phyloP scores from a whole-genome alignment of 2,329 filamentous ascomycete genomes.

The Magnaporthales sp. region DNA sequence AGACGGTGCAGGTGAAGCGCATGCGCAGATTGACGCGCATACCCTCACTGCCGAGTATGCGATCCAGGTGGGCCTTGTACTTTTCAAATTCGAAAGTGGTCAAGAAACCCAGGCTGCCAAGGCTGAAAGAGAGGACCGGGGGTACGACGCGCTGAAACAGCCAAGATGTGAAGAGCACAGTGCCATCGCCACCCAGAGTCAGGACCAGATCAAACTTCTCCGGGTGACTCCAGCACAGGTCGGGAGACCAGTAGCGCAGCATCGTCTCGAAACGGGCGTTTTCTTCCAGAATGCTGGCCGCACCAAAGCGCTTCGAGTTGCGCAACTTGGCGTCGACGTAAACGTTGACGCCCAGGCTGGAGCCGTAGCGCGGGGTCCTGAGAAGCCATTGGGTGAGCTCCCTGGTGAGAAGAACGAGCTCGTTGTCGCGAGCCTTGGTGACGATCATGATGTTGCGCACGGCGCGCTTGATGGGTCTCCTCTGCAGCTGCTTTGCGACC shows the following conservation, averaged over 20 bases:
- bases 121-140: slow-evolving; percentile 74
- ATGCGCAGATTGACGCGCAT: slow-evolving; percentile 98
- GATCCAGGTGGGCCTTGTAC: slow-evolving; percentile 80
- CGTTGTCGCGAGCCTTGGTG: slow-evolving; percentile 93
- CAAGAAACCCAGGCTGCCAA: slow-evolving; percentile 80
- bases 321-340: slow-evolving; percentile 96
- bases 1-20: slow-evolving; percentile 98
- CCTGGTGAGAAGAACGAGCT: slow-evolving; percentile 78
- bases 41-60: slow-evolving; percentile 85
- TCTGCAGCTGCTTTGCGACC: slow-evolving; percentile 89
- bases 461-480: slow-evolving; percentile 82
- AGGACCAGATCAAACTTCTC: slow-evolving; percentile 94
- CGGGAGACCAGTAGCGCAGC: slow-evolving; percentile 93
- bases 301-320: slow-evolving; percentile 80
- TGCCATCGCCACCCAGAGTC: slow-evolving; percentile 79
- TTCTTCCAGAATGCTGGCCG: slow-evolving; percentile 60
- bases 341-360: slow-evolving; percentile 85
- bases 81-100: slow-evolving; percentile 81
- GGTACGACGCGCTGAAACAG: slow-evolving; percentile 86
- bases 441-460: slow-evolving; percentile 97
- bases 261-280: slow-evolving; percentile 72
- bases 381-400: slow-evolving; percentile 86
- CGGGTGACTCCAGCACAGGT: slow-evolving; percentile 86
- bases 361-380: slow-evolving; percentile 80
- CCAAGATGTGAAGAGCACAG: slow-evolving; percentile 82